Conservation (phyloP, 2,329 filamentous ascomycete species). For the Pyrenophora teres region DNA sequence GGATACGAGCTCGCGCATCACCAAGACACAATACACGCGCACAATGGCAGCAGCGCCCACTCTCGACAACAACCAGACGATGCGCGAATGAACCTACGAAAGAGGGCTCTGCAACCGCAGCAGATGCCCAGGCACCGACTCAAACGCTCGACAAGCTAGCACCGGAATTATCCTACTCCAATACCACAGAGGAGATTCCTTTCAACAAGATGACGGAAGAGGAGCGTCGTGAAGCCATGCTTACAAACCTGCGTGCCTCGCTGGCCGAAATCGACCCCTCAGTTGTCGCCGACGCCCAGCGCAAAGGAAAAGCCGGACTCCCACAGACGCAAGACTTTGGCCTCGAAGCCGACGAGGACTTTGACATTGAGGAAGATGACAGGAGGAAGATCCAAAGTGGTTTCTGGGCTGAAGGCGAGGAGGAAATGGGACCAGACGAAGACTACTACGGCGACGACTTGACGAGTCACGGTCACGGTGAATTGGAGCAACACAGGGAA, state of each 20-base stretch:
- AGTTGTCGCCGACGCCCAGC: slow-evolving; percentile 26
- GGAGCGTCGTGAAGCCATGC: slow-evolving; percentile 23
- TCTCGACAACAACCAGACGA: slow-evolving; percentile 35
- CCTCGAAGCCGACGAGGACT: slow-evolving; percentile 34
- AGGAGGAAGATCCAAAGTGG: slow-evolving; percentile 22
- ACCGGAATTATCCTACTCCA: slow-evolving; percentile 3
- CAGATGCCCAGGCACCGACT: slow-evolving; percentile 9
- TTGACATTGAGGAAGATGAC: slow-evolving; percentile 25
- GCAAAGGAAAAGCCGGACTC: slow-evolving; percentile 31
- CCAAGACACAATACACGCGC: slow-evolving; percentile 17
- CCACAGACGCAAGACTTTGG: slow-evolving; percentile 20
- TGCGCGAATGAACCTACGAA: slow-evolving; percentile 24
- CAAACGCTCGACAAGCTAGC: slow-evolving; percentile 13
- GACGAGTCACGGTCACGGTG: slow-evolving; percentile 77
- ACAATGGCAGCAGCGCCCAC: slow-evolving; percentile 43
- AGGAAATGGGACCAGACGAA: slow-evolving; percentile 61
- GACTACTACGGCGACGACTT: slow-evolving; percentile 83
- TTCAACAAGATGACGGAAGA: slow-evolving; percentile 14
- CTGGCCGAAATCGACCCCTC: slow-evolving; percentile 33
- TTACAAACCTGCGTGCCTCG: slow-evolving; percentile 28
- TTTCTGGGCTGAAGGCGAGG: slow-evolving; percentile 48
- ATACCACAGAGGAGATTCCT: not conserved
- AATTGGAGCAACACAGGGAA: slow-evolving; percentile 87
- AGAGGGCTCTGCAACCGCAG: slow-evolving; percentile 17
- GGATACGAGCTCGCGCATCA: slow-evolving; percentile 24